Evolutionary conservation across 805 yeast genomes (phyloP), one percentile per base, ranked within the genome.

Genomic region (Phaffomyces antillensis): DNA sequence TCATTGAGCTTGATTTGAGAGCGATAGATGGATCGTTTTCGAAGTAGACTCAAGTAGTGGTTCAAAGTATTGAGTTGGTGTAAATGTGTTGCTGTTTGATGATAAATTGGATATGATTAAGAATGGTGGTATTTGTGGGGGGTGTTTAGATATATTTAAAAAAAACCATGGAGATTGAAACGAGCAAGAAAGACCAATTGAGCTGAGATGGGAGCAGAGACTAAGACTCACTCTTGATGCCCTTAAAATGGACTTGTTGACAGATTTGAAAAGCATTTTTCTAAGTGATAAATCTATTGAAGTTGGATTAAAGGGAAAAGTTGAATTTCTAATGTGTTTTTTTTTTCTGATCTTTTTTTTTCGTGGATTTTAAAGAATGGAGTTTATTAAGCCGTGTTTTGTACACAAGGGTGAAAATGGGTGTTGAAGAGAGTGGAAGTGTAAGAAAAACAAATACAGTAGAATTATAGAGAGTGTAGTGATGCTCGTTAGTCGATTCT

Each of bases 241-340:
- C 41, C 53, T 52, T 37, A 50, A 42, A 16, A 48, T 39, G 43
- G 55, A 49, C 38, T 51, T 52, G 40, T 46, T 46, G 42, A 37
- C 43, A 17, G 52, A 48, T 45, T 44, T 46, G 47, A 42, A 52
- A 24, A 52, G 42, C 55, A 50, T 52, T 32, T 23, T 35, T 23
- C n/a, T 2, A 16, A 7, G 13, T 35, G 16, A 20, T 35, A 5
- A 12, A 12, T 35, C 7, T 12, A 35, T 15, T 7, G 25, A 16
- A 35, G 15, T 8, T 8, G 16, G 16, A 32, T 16, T 3, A 16
- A 32, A 32, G 3, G 10, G 7, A 32, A 6, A 15, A n/a, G 8
- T 16, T n/a, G n/a, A n/a, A n/a, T 15, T 32, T 34, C 18, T 34
- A 24, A 23, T 34, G 36, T 18, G 36, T 28, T 28, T 28, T 28